A percentile compares a stretch with the other conserved stretches of the same genome.
These are phyloP conservation scores for Alternaria incomplexa DNA, from an alignment of 2,329 filamentous ascomycete species.

Conservation along the genomic window DNA sequence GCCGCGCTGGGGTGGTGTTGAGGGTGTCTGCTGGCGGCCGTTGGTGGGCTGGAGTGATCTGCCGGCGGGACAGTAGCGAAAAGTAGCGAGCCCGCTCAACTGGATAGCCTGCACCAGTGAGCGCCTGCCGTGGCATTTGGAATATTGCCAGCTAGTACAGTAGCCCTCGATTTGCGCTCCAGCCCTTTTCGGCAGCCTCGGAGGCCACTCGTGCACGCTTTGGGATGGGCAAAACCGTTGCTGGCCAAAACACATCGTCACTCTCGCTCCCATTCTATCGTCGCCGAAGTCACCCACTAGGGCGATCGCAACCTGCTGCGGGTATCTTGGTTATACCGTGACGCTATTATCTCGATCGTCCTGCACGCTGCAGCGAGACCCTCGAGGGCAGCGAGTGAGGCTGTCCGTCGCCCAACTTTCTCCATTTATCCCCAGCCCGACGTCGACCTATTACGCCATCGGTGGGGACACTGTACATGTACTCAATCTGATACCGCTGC, in stretches of 20 bases:
- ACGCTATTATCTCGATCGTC: slow-evolving; percentile 16
- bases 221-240: slow-evolving; percentile 21
- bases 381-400: slow-evolving; percentile 2
- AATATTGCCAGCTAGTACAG: slow-evolving; percentile 17
- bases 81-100: slow-evolving; percentile 20
- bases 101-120: slow-evolving; percentile 21
- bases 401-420: slow-evolving; percentile 9
- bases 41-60: slow-evolving; percentile 25
- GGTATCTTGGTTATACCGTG: slow-evolving; percentile 14
- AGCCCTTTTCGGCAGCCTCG: slow-evolving; percentile 15
- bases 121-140: slow-evolving; percentile 23
- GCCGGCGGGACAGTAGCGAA: slow-evolving; percentile 25
- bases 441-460: slow-evolving; percentile 15
- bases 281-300: slow-evolving; percentile 6
- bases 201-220: slow-evolving; percentile 14
- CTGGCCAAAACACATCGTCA: slow-evolving; percentile 7
- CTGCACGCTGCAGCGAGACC: neutral
- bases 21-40: slow-evolving; percentile 13
- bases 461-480: slow-evolving; percentile 1
- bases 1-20: neutral
- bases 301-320: slow-evolving; percentile 3
- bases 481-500: slow-evolving; percentile 29
- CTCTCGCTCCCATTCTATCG: neutral
- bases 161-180: slow-evolving; percentile 4
- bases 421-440: slow-evolving; percentile 8